phyloP scores from a whole-genome alignment of 768 basidiomycete genomes.

The Tulasnella sp. region DNA sequence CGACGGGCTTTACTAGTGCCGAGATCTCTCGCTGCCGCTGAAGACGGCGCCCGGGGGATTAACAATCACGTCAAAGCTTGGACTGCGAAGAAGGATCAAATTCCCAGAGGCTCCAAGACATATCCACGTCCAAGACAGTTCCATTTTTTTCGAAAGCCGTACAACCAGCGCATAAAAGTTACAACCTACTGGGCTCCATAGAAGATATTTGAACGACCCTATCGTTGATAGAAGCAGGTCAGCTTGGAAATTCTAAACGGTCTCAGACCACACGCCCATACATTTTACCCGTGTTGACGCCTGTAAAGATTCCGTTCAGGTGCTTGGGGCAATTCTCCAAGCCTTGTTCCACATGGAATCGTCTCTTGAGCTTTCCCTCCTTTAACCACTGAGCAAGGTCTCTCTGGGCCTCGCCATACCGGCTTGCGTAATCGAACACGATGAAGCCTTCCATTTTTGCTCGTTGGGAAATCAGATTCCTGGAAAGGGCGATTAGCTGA shows the following conservation, averaged over 20 bases:
- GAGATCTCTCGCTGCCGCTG: too few relatives aligned
- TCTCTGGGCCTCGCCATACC: slow-evolving; percentile 50
- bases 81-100: neutral
- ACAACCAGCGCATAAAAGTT: neutral
- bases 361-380: slow-evolving; percentile 67
- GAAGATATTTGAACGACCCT: slow-evolving; percentile 1
- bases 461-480: slow-evolving; percentile 61
- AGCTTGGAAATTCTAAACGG: neutral
- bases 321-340: slow-evolving; percentile 63
- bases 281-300: slow-evolving; percentile 75
- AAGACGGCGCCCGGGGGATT: too few relatives aligned
- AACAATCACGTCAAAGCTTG: neutral
- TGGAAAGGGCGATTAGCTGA: slow-evolving; percentile 13
- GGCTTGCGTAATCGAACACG: slow-evolving; percentile 69
- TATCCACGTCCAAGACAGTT: neutral
- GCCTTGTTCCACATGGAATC: slow-evolving; percentile 72
- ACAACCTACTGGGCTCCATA: neutral
- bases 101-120: neutral
- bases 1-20: too few relatives aligned
- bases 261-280: slow-evolving; percentile 20
- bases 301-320: slow-evolving; percentile 63
- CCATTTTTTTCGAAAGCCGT: neutral
- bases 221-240: neutral
- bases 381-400: slow-evolving; percentile 52
- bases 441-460: slow-evolving; percentile 81